Evolutionary conservation across 2,329 filamentous ascomycete genomes (phyloP), one percentile per base, ranked within the genome.

Genomic region (Fusarium tjaetaba): DNA sequence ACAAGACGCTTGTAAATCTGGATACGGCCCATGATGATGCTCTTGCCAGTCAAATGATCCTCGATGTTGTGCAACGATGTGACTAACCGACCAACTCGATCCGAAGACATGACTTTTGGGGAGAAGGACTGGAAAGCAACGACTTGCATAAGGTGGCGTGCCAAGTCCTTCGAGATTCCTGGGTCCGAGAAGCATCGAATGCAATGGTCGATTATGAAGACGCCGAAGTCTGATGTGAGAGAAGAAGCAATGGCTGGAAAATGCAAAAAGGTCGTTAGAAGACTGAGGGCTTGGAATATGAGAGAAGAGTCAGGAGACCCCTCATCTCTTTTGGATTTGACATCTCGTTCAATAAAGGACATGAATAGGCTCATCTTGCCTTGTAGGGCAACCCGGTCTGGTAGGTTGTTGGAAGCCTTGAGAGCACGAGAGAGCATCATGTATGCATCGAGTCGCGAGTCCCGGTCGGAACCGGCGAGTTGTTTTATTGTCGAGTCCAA

Each of bases 291-390:
- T 74, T 97, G 93, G 59, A 92, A 92, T 53, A 92, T 88, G 18
- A 98, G 87, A 49, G 92, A 92, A 3, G 88, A 88, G 77, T 97
- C 94, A 63, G 84, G 84, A 51, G 79, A 82, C 57, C 89, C 88
- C 66, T 87, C 84, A 11, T 86, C 80, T 41, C 88, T 86, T 73
- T 89, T 91, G 16, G 90, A 87, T 11, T 87, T 88, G 30, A 97
- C 86, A 79, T 99, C 96, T 68, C 95, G 89, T 77, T 93, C 91
- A 62, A 98, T 94, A 79, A 95, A 97, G 68, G 94, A 92, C 74
- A 90, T 90, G 66, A 98, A 88, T 6, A 94, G 83, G 16, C 88
- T 87, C 86, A 98, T 92, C 81, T 96, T 97, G 57, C 90, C 89
- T 65, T 90, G 88, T 61, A 97, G 85, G 16, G 91, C 91, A 63